phyloP scores from a whole-genome alignment of 345 rosid genomes.

The Ceriops zippeliana region DNA sequence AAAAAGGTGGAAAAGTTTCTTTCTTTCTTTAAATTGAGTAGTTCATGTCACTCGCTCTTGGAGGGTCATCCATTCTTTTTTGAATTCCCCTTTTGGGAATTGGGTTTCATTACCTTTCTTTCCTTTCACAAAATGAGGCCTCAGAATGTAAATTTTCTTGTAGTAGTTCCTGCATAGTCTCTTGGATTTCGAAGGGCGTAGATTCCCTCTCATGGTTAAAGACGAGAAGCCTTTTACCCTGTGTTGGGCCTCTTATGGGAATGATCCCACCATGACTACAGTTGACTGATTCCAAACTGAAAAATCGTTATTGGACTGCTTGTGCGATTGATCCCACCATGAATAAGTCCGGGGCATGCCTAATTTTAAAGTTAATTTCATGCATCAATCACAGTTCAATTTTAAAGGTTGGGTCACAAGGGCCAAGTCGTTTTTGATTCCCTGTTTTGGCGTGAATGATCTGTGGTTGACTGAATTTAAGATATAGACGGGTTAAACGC shows the following conservation, averaged over 20 bases:
- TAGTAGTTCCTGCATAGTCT: constrained; percentile 3
- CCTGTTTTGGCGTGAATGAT: no score
- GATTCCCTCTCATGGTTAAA: background rate
- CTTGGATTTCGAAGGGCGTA: background rate
- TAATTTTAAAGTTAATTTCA: no score
- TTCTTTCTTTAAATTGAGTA: background rate
- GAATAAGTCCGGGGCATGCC: no score
- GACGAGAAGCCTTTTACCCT: background rate
- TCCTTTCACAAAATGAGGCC: background rate
- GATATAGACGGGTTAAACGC: no score
- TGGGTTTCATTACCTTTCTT: background rate
- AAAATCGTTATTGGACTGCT: no score
- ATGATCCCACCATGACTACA: background rate
- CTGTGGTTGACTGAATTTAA: no score
- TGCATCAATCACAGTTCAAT: no score
- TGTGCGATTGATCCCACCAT: no score
- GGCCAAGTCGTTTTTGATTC: no score
- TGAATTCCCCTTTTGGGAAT: background rate
- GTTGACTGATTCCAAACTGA: no score
- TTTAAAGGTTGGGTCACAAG: no score
- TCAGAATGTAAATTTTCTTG: background rate
- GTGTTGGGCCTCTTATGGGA: background rate
- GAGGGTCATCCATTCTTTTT: background rate
- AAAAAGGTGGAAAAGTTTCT: background rate
- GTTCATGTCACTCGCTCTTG: background rate